phyloP scores from a whole-genome alignment of 495 filamentous ascomycete species.

The Cercophora scortea region DNA sequence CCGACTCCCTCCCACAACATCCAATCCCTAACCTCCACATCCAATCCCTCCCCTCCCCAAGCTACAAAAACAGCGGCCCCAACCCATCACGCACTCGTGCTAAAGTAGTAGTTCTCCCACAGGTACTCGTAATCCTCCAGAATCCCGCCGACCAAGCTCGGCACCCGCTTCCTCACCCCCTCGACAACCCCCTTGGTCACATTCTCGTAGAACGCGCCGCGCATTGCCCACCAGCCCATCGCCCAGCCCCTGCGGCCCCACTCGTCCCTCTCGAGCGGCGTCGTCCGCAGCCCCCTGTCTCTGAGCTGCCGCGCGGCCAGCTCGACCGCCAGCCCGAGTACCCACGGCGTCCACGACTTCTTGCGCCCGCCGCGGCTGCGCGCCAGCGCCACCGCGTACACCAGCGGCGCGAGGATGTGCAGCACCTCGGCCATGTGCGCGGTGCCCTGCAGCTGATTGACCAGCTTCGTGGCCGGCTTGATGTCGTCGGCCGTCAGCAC shows the following conservation, averaged over 20 bases:
- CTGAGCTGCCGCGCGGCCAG: conserved; percentile 76
- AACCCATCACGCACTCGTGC: conserved; percentile 32
- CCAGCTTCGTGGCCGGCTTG: conserved; percentile 74
- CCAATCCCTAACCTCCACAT: too few relatives aligned
- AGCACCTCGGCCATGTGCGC: conserved; percentile 77
- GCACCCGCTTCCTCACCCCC: conserved; percentile 64
- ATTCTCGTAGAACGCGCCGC: conserved; percentile 93
- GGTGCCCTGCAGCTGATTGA: conserved; percentile 65
- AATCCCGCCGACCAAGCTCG: conserved; percentile 72
- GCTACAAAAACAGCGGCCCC: background rate
- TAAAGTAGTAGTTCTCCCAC: conserved; percentile 97
- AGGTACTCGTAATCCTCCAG: conserved; percentile 94
- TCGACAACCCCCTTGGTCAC: conserved; percentile 72
- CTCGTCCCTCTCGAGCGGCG: conserved; percentile 82
- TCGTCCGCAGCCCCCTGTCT: conserved; percentile 67
- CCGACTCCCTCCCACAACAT: too few relatives aligned
- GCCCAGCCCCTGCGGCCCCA: conserved; percentile 77
- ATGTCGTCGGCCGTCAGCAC: conserved; percentile 94
- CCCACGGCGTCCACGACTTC: conserved; percentile 83
- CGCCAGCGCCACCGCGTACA: conserved; percentile 83
- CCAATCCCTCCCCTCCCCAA: too few relatives aligned
- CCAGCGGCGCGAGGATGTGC: conserved; percentile 80
- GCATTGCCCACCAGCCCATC: conserved; percentile 90
- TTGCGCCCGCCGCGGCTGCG: conserved; percentile 46
- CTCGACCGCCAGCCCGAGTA: conserved; percentile 80